Conservation (phyloP, 108 stramenopile genomes). For the Nannochloropsis oceanica region DNA sequence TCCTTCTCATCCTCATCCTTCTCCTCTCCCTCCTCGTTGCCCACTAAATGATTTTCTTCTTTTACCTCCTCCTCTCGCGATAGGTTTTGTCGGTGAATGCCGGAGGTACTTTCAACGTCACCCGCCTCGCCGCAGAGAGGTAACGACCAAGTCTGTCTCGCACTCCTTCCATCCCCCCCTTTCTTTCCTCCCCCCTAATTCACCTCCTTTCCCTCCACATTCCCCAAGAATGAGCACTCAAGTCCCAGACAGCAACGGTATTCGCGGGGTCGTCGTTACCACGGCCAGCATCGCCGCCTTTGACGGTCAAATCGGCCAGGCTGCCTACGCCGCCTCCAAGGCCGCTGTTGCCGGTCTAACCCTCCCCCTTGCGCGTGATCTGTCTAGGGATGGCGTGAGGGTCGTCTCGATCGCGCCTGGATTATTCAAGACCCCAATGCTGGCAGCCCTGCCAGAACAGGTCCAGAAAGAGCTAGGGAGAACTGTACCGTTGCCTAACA, state of each 20-base stretch:
- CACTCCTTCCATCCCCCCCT: neutral
- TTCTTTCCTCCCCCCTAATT: neutral
- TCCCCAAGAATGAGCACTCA: constrained; percentile 40
- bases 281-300: constrained; percentile 83
- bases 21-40: too few relatives aligned
- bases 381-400: constrained; percentile 59
- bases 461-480: constrained; percentile 58
- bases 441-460: constrained; percentile 63
- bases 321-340: constrained; percentile 76
- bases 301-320: constrained; percentile 66
- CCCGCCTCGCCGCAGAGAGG: constrained; percentile 64
- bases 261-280: constrained; percentile 73
- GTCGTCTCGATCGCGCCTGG: constrained; percentile 83
- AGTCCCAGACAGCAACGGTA: constrained; percentile 45
- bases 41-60: too few relatives aligned
- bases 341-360: constrained; percentile 65
- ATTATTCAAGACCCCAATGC: constrained; percentile 71
- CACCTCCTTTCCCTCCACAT: neutral
- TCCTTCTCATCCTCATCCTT: too few relatives aligned
- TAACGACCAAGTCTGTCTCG: neutral
- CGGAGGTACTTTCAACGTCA: constrained; percentile 83
- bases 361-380: constrained; percentile 75
- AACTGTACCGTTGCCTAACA: constrained; percentile 67
- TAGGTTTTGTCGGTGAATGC: constrained; percentile 60
- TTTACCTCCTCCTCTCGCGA: neutral